Percentiles rank a stretch among this genome's conserved stretches.
These are phyloP conservation scores for Ostreobium quekettii DNA, from an alignment of 139 green algal genomes.

Conservation along the genomic window DNA sequence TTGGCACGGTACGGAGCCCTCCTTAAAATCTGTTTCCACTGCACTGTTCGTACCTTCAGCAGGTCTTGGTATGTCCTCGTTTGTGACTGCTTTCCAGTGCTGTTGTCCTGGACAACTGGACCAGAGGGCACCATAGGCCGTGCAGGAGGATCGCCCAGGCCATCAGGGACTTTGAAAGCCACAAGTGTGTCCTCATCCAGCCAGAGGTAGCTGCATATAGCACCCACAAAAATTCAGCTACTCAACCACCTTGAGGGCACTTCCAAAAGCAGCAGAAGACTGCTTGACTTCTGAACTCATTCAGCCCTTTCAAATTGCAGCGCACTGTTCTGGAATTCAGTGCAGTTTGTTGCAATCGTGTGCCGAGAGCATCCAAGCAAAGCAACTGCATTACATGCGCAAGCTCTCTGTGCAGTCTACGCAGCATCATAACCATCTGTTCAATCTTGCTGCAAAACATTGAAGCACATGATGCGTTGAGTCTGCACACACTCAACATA, in stretches of 20 bases:
- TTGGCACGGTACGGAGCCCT: background rate
- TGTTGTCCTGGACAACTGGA: conserved; percentile 78
- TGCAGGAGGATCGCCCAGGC: conserved; percentile 22
- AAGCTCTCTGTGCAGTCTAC: too few relatives aligned
- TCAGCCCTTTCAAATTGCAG: background rate
- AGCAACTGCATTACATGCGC: conserved; percentile 30
- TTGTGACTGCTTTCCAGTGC: conserved; percentile 59
- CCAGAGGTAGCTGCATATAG: conserved; percentile 56
- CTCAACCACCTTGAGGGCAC: background rate
- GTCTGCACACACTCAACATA: too few relatives aligned
- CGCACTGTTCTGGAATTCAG: background rate
- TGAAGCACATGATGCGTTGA: too few relatives aligned
- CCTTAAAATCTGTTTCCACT: background rate
- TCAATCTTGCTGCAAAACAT: too few relatives aligned
- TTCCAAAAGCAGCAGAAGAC: background rate
- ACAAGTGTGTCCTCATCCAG: conserved; percentile 78
- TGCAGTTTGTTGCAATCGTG: background rate
- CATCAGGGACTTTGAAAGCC: conserved; percentile 42
- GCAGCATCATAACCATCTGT: too few relatives aligned
- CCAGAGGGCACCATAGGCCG: conserved; percentile 47
- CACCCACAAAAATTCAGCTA: background rate
- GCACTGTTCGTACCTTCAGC: conserved; percentile 46
- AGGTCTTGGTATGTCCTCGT: conserved; percentile 88
- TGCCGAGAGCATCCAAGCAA: conserved; percentile 37
- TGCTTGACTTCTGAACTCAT: background rate